A percentile compares a stretch with the other conserved stretches of the same genome.
Conservation (phyloP, 2,329 filamentous ascomycete genomes). For the Lecanicillium sp. region DNA sequence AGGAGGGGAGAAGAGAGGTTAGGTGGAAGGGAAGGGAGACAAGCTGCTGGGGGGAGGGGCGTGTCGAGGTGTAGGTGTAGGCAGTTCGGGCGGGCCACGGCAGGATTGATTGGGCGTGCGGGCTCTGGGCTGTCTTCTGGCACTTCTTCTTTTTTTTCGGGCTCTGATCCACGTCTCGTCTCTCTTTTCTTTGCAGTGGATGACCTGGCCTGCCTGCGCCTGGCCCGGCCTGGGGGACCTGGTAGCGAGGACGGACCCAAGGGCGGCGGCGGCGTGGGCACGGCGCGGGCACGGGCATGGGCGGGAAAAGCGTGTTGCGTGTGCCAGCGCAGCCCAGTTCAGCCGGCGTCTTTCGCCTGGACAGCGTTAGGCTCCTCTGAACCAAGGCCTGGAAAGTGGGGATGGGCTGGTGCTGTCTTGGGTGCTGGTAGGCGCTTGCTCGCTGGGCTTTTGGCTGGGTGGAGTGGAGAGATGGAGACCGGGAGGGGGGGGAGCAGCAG, state of each 20-base stretch:
- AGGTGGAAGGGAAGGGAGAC: constrained; percentile 10
- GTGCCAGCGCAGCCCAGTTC: background rate
- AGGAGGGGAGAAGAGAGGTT: constrained; percentile 14
- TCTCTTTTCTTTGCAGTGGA: no score
- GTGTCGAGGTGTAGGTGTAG: constrained; percentile 14
- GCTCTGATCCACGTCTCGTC: background rate
- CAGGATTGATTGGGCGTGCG: constrained; percentile 8
- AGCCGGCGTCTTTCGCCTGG: background rate
- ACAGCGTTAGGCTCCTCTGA: background rate
- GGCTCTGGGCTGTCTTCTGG: constrained; percentile 3
- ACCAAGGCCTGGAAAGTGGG: background rate
- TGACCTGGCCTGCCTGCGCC: no score
- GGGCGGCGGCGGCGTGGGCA: no score
- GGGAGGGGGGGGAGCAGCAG: no score
- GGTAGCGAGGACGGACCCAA: no score
- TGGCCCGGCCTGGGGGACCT: no score
- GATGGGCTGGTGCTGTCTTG: no score
- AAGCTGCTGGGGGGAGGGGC: constrained; percentile 13
- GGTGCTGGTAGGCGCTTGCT: no score
- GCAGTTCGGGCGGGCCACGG: constrained; percentile 12
- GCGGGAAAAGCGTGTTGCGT: background rate
- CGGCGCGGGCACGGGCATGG: no score
- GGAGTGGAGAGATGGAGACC: no score
- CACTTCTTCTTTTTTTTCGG: constrained; percentile 1
- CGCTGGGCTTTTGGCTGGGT: no score